Conservation (phyloP, 169 alveolate genomes). For the Plasmodium blacklocki region DNA sequence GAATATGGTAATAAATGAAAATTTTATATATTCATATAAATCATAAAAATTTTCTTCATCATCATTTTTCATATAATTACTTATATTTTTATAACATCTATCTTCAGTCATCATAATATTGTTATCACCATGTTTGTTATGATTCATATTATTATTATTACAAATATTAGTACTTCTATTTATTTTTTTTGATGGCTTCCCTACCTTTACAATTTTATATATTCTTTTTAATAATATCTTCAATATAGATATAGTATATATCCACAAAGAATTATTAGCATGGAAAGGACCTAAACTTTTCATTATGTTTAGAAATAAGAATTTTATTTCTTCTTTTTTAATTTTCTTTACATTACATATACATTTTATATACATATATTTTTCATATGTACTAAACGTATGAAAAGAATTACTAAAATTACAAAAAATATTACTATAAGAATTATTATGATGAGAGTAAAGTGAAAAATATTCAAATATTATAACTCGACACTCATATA, state of each 20-base stretch:
- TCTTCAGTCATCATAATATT: too few relatives aligned
- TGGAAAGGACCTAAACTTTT: slow-evolving; percentile 45
- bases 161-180: too few relatives aligned
- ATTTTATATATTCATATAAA: slow-evolving; percentile 50
- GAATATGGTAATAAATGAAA: slow-evolving; percentile 35
- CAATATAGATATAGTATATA: slow-evolving; percentile 57
- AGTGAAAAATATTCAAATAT: slow-evolving; percentile 62
- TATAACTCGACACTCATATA: slow-evolving; percentile 61
- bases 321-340: slow-evolving; percentile 76
- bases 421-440: slow-evolving; percentile 69
- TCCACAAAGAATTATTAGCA: slow-evolving; percentile 66
- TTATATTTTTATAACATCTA: too few relatives aligned
- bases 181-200: not conserved
- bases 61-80: not conserved
- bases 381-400: slow-evolving; percentile 64
- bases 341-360: slow-evolving; percentile 58
- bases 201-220: slow-evolving; percentile 28
- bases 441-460: slow-evolving; percentile 31
- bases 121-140: too few relatives aligned
- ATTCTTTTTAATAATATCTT: slow-evolving; percentile 66
- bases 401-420: slow-evolving; percentile 54
- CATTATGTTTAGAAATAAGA: slow-evolving; percentile 48
- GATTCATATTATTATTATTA: too few relatives aligned
- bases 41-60: slow-evolving; percentile 22
- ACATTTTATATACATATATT: slow-evolving; percentile 64